A percentile compares a stretch with the other conserved stretches of the same genome.
Conservation (phyloP, 768 basidiomycete genomes). For the Mycena vulgaris region DNA sequence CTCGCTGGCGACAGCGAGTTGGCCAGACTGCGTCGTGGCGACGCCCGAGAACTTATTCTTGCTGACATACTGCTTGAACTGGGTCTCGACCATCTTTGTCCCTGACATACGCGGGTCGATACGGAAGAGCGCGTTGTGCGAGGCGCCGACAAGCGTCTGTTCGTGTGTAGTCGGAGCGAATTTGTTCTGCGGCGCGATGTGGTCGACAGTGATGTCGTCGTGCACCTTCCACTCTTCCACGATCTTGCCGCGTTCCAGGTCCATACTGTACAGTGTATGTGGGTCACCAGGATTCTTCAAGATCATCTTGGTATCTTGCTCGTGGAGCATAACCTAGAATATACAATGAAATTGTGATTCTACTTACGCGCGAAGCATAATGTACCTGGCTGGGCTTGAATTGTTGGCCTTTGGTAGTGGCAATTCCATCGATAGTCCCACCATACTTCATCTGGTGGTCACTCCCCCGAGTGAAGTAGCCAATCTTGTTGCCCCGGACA, state of each 20-base stretch:
- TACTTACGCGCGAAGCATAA: slow-evolving; percentile 39
- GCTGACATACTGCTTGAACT: slow-evolving; percentile 95
- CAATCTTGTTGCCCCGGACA: slow-evolving; percentile 91
- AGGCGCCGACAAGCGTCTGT: slow-evolving; percentile 94
- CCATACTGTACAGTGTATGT: slow-evolving; percentile 90
- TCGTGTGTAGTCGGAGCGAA: slow-evolving; percentile 94
- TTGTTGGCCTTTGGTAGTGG: slow-evolving; percentile 83
- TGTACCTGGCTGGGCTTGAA: slow-evolving; percentile 94
- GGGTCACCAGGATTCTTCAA: slow-evolving; percentile 88
- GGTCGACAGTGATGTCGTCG: slow-evolving; percentile 87
- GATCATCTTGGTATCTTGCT: slow-evolving; percentile 97
- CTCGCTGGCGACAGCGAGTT: slow-evolving; percentile 93
- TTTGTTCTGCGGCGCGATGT: slow-evolving; percentile 94
- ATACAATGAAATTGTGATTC: background rate
- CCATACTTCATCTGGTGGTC: slow-evolving; percentile 85
- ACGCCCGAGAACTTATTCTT: slow-evolving; percentile 97
- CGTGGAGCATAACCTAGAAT: slow-evolving; percentile 92
- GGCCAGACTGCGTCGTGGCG: slow-evolving; percentile 88
- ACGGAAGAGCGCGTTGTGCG: slow-evolving; percentile 96
- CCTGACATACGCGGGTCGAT: slow-evolving; percentile 97
- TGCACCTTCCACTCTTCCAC: slow-evolving; percentile 99
- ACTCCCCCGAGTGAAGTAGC: slow-evolving; percentile 85
- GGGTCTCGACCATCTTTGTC: slow-evolving; percentile 92
- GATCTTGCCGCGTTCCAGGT: slow-evolving; percentile 94
- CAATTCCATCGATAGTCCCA: slow-evolving; percentile 88